phyloP scores from a whole-genome alignment of 768 basidiomycete genomes.

The Lyophyllum shimeji region DNA sequence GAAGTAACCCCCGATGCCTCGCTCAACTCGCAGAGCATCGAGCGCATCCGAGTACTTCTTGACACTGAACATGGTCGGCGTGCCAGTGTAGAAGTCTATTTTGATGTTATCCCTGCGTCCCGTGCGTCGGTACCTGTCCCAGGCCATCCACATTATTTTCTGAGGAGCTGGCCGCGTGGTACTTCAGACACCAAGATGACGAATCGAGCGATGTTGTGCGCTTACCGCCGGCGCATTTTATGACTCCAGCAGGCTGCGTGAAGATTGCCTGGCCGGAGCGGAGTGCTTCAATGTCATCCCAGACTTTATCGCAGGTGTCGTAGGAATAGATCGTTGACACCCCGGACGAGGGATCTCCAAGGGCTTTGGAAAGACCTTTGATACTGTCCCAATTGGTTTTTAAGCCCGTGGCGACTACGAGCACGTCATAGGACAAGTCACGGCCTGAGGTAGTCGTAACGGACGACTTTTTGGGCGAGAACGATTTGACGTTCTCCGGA shows the following conservation, averaged over 20 bases:
- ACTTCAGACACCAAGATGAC: not conserved
- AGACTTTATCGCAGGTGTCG: constrained; percentile 86
- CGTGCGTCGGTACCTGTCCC: constrained; percentile 74
- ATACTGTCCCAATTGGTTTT: constrained; percentile 84
- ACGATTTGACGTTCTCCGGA: constrained; percentile 66
- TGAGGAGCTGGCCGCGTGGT: constrained; percentile 60
- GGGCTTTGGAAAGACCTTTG: constrained; percentile 68
- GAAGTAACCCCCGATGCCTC: constrained; percentile 81
- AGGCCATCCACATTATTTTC: constrained; percentile 97
- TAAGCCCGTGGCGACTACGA: constrained; percentile 89
- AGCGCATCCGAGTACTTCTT: constrained; percentile 94
- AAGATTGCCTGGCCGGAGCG: constrained; percentile 85
- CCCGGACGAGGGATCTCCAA: constrained; percentile 73
- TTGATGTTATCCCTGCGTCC: constrained; percentile 56
- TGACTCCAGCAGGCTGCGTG: constrained; percentile 88
- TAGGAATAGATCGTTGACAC: constrained; percentile 94
- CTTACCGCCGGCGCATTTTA: constrained; percentile 92
- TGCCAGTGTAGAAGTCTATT: constrained; percentile 83
- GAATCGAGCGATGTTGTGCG: not conserved
- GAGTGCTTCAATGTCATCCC: constrained; percentile 77
- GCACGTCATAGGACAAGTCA: constrained; percentile 73
- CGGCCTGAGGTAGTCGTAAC: constrained; percentile 72
- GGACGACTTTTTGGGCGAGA: constrained; percentile 74
- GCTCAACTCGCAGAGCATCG: constrained; percentile 70
- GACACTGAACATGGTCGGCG: constrained; percentile 95